Evolutionary conservation across 2,329 filamentous ascomycete species (phyloP).

Genomic region (Cadophora sp.): DNA sequence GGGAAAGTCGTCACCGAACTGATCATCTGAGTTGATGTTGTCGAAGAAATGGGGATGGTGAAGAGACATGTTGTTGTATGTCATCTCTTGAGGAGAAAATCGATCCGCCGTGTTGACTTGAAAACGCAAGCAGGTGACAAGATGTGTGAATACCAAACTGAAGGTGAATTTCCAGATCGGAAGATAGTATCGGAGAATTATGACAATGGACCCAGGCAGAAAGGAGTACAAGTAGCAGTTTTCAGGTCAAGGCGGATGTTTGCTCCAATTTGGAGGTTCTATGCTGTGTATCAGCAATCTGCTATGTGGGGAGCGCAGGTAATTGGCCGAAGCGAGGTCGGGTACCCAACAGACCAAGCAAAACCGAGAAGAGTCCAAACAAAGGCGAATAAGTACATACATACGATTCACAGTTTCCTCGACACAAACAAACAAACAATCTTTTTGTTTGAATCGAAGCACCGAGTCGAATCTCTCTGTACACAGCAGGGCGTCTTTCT

Average conservation of each 20-base stretch:
- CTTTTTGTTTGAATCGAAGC: background rate
- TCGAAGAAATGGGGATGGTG: conserved; percentile 1
- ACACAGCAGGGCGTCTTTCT: conserved; percentile 28
- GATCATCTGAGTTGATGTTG: conserved; percentile 5
- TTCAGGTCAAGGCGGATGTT: background rate
- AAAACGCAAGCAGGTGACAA: background rate
- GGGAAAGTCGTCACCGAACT: background rate
- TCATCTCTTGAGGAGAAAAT: background rate
- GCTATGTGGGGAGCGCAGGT: background rate
- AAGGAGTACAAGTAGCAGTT: background rate
- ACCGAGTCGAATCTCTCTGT: conserved; percentile 7
- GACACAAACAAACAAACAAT: conserved; percentile 26
- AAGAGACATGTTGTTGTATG: background rate
- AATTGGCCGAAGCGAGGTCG: conserved; percentile 2
- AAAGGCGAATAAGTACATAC: background rate
- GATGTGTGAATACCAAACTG: background rate
- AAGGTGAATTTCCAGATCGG: background rate
- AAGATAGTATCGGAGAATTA: background rate
- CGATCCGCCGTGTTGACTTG: background rate
- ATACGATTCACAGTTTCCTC: conserved; percentile 14
- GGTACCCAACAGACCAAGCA: background rate
- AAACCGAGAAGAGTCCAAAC: conserved; percentile 1
- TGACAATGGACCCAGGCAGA: background rate
- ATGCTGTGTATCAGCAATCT: conserved; percentile 16
- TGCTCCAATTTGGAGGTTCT: conserved; percentile 9